Evolutionary conservation across 169 alveolate species (phyloP), one percentile per base, ranked within the genome.

Genomic region (Plasmodium relictum): DNA sequence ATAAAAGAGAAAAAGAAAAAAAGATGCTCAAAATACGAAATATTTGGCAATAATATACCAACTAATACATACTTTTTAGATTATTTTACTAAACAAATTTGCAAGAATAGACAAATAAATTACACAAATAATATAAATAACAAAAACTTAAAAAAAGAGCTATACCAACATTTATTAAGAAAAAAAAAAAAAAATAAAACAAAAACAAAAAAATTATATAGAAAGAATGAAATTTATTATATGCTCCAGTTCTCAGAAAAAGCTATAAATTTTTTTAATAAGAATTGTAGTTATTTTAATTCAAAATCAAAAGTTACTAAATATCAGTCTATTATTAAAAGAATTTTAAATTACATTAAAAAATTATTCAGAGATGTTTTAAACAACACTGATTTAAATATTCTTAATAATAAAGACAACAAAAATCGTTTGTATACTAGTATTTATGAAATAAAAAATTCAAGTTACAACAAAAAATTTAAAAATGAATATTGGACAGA

Each of bases 381-480:
- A 70, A 86, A 86, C 42, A 86, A 86, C 41, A 65, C 87, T 14
- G 92, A 86, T 54, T 71, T 86, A 42, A 86, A 86, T 45, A 86
- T 86, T 9, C 1, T 2, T 26, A 54, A 24, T 8, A 70, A 44
- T 6, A 37, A 59, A 14, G 89, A 26, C 6, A 63, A 12, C 6
- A 37, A 12, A 2, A 10, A 14, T 9, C 24, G 6, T 14, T 1
- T 61, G 5, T 24, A 50, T 50, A 74, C 14, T 12, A 63, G 0
- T 6, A 14, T n/a, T 12, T 50, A 4, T 70, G 58, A 18, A 44
- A 42, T 39, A 20, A 42, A 8, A 18, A 8, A 54, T 54, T 18
- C 63, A 54, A 16, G 16, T 18, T 12, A 14, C 22, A 54, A 10
- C 16, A 14, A 54, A 12, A 18, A 18, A 54, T 54, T n/a, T 16